Percentiles rank a stretch among this genome's conserved stretches.
These are phyloP conservation scores for Phytophthora lateralis DNA, from an alignment of 352 stramenopile species.

Conservation along the genomic window DNA sequence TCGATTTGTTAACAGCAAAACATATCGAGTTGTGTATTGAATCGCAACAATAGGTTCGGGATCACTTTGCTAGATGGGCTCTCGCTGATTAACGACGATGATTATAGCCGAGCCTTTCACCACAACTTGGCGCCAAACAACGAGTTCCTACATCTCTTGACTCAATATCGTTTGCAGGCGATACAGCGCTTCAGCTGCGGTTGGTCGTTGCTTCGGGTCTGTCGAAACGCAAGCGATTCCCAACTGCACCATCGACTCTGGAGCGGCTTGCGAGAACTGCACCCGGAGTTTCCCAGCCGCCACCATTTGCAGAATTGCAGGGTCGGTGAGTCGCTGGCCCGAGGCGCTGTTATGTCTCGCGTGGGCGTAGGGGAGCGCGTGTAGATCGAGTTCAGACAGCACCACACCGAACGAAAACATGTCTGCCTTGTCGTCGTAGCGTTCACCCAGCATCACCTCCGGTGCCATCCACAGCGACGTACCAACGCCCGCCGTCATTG, in stretches of 20 bases:
- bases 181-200: conserved; percentile 42
- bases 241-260: conserved; percentile 28
- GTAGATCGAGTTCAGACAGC: conserved; percentile 37
- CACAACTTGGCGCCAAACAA: conserved; percentile 2
- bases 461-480: conserved; percentile 45
- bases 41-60: conserved; percentile 25
- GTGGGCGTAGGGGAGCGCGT: conserved; percentile 31
- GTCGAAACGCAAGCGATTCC: conserved; percentile 35
- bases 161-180: conserved; percentile 36
- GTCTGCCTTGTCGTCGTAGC: conserved; percentile 45
- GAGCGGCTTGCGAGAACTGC: conserved; percentile 29
- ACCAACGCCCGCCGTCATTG: conserved; percentile 36
- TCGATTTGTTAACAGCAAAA: conserved; percentile 25
- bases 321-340: conserved; percentile 27
- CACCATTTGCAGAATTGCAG: conserved; percentile 49
- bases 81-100: conserved; percentile 11
- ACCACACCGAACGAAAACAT: conserved; percentile 48
- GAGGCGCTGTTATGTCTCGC: conserved; percentile 23
- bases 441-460: conserved; percentile 37
- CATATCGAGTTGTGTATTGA: conserved; percentile 29
- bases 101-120: conserved; percentile 6
- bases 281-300: conserved; percentile 39
- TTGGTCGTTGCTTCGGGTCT: conserved; percentile 37
- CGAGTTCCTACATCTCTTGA: conserved; percentile 17
- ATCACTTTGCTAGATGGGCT: conserved; percentile 21